Conservation (phyloP, 768 basidiomycete species). For the Trametes sanguinea region DNA sequence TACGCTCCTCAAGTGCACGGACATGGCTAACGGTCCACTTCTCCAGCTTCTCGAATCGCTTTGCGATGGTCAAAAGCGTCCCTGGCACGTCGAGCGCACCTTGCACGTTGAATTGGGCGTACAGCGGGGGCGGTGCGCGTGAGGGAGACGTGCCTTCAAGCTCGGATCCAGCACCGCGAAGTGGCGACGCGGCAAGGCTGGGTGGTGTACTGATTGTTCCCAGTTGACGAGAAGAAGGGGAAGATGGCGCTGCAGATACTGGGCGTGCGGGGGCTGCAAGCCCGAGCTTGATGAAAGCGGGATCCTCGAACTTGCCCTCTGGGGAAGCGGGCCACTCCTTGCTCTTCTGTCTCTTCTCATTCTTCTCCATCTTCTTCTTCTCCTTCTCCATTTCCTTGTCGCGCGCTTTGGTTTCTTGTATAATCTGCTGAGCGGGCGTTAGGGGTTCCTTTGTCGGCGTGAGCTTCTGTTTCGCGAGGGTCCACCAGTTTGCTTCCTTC, state of each 20-base stretch:
- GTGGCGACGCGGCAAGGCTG: slow-evolving; percentile 66
- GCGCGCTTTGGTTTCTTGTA: slow-evolving; percentile 69
- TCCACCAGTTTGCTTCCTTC: slow-evolving; percentile 78
- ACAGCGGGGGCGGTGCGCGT: slow-evolving; percentile 65
- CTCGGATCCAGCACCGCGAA: slow-evolving; percentile 46
- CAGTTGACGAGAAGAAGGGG: slow-evolving; percentile 64
- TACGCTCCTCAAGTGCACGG: slow-evolving; percentile 85
- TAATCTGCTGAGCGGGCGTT: slow-evolving; percentile 85
- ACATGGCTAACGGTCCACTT: slow-evolving; percentile 90
- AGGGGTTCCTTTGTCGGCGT: slow-evolving; percentile 78
- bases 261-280: slow-evolving; percentile 49
- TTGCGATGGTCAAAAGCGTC: slow-evolving; percentile 73
- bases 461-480: slow-evolving; percentile 68
- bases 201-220: slow-evolving; percentile 49
- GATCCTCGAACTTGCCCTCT: slow-evolving; percentile 56
- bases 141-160: slow-evolving; percentile 46
- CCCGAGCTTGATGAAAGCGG: slow-evolving; percentile 56
- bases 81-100: slow-evolving; percentile 75
- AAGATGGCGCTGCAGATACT: slow-evolving; percentile 56
- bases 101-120: slow-evolving; percentile 72
- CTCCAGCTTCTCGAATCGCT: slow-evolving; percentile 86
- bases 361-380: slow-evolving; percentile 38
- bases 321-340: slow-evolving; percentile 57
- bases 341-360: slow-evolving; percentile 27
- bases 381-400: slow-evolving; percentile 56